phyloP scores from a whole-genome alignment of 2,329 filamentous ascomycete species.

The Nothopassalora personata region DNA sequence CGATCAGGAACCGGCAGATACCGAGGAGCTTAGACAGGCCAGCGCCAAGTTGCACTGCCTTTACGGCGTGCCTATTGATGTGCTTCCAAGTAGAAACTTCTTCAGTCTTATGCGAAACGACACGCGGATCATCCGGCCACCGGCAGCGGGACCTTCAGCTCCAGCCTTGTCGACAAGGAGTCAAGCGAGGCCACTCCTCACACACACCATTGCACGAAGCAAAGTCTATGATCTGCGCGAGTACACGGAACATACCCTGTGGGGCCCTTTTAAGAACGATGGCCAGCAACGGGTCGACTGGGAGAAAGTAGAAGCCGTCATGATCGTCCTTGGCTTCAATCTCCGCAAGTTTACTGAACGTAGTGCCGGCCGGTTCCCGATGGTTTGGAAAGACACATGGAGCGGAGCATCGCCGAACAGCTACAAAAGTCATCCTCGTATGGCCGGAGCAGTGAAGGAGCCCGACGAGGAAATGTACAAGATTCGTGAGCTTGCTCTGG shows the following conservation, averaged over 20 bases:
- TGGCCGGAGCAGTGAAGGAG: conserved; percentile 7
- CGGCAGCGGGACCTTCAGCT: not conserved
- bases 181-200: conserved; percentile 11
- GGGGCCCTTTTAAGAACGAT: conserved; percentile 69
- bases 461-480: conserved; percentile 20
- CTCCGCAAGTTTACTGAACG: conserved; percentile 45
- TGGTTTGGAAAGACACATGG: conserved; percentile 54
- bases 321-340: conserved; percentile 64
- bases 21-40: conserved; percentile 51
- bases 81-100: conserved; percentile 24
- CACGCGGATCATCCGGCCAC: not conserved
- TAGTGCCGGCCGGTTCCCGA: conserved; percentile 43
- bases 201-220: conserved; percentile 55
- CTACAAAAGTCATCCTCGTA: conserved; percentile 9
- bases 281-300: conserved; percentile 62
- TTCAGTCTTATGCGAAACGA: conserved; percentile 21
- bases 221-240: conserved; percentile 69
- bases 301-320: conserved; percentile 72
- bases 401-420: conserved; percentile 48
- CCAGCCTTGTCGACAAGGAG: conserved; percentile 23
- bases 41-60: conserved; percentile 65
- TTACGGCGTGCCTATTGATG: conserved; percentile 57
- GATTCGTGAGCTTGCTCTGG: conserved; percentile 34
- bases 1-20: conserved; percentile 36
- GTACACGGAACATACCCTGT: conserved; percentile 56